Evolutionary conservation across 176 grass and related monocot species (phyloP), one percentile per base, ranked within the genome.

Genomic region (Oryza glaberrima): DNA sequence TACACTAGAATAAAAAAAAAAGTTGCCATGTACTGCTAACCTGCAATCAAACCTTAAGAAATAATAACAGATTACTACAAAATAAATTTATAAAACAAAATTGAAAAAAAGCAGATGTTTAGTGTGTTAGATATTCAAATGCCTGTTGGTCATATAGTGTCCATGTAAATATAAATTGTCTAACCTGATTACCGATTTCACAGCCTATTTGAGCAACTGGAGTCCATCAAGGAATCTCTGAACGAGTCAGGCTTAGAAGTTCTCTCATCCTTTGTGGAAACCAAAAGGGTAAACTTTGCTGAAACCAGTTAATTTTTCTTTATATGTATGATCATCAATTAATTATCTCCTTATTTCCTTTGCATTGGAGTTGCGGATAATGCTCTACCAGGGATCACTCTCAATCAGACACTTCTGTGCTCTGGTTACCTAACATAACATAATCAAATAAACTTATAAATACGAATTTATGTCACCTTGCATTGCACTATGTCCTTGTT

Each of bases 161-260:
- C 17, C 41, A 4, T 71, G 17, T 61, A 19, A 72, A 70, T 84
- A 80, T 82, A 12, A 73, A 28, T 65, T 25, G 51, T 67, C 3
- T 88, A 83, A 86, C 43, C 49, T 66, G 32, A 28, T 51, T 16
- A 23, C 43, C 16, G 20, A 60, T 81, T 76, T 80, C 88, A 36
- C 83, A 98, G 95, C 70, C 87, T 98, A 23, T 78, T 85, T 45
- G 95, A 98, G 78, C 93, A 98, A 86, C 56, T 95, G 73, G 89
- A 95, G 76, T 92, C 91, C 25, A 94, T 98, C 77, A 91, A 85
- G 73, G 91, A 98, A 85, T 98, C 95, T 83, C 90, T 95, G 73
- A 87, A 87, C 13, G 93, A 95, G 47, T 81, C 88, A 65, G 90
- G 81, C 26, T 66, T 90, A 70, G 78, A 95, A 82, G 87, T 83